Evolutionary conservation across 768 basidiomycete genomes (phyloP), one percentile per base, ranked within the genome.

Genomic region (Mycena pura): DNA sequence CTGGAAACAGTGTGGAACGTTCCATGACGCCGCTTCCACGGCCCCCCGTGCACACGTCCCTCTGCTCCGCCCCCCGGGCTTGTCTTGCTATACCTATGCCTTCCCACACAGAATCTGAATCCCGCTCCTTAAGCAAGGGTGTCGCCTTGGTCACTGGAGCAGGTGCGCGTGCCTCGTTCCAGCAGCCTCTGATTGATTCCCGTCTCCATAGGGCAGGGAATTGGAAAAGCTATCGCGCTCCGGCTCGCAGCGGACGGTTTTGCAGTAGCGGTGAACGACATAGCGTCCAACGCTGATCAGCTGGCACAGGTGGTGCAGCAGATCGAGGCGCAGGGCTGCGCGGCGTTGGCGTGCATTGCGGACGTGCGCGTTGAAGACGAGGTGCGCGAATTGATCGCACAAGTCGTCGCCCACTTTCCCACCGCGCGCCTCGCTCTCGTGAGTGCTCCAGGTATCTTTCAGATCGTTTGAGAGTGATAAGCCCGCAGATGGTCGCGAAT

Each of bases 401-500:
- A 60, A n/a, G 64, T 66, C 3, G 74, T 71, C 2, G 24, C 69
- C 22, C 60, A 69, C 15, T 58, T n/a, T n/a, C n/a, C n/a, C n/a
- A n/a, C 73, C 40, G 76, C 67, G 3, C 62, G 69, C 14, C 50
- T 77, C 38, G 72, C 76, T 57, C 72, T 76, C 3, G 75, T 76
- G 17, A 41, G 72, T 68, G 5, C 25, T 15, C 34, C 11, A 7
- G 4, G 7, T 32, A 19, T 29, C 39, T 6, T 21, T 2, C 4
- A 17, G 14, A 22, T 46, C 36, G 17, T n/a, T n/a, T n/a, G n/a
- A n/a, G n/a, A n/a, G n/a, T 48, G 28, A 14, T 27, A 17, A 2
- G 6, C 31, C 31, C 14, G n/a, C 51, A 76, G 75, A 72, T 76
- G 73, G 68, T 76, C 3, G 73, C 75, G 6, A 76, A 76, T 59